Base-by-base conservation (phyloP, 306 rosid species). In the Inga oerstediana region DNA sequence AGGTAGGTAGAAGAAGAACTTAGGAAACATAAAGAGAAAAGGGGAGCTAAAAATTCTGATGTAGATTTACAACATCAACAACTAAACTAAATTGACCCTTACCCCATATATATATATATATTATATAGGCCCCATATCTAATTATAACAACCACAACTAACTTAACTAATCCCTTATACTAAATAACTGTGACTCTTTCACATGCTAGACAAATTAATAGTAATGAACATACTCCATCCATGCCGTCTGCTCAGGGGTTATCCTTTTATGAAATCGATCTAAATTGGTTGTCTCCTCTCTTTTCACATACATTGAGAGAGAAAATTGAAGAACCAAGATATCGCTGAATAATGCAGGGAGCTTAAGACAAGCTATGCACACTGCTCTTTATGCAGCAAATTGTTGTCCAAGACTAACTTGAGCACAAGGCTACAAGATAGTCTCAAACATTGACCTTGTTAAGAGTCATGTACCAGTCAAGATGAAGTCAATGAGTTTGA, bases 201-300 rank as follows among this genome's bases (percentile, higher is more conserved):
- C 49, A 39, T 69, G 74, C 51, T 78, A 48, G 82, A 66, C n/a
- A 32, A 79, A 41, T n/a, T n/a, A 30, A 43, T 52, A 71, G 14
- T 43, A 43, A 41, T 3, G 34, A 70, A 41, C 51, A 6, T 6
- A 39, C 0, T 39, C 43, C 43, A 6, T 39, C 43, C 43, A 39
- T 37, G 8, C 73, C 14, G 2, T 67, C 19, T 5, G 12, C 0
- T 27, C 4, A 13, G 13, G 69, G 37, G 2, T 62, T 62, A 10
- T 27, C 39, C 13, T 64, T 12, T 64, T 30, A 30, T 64, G 39
- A 64, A 64, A 64, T 27, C 30, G 69, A 64, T 30, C 39, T 0
- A 64, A 64, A 32, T 15, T 65, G 15, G 71, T 65, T 65, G 16
- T 9, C 46, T n/a, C 30, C 15, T 58, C 49, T 9, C 74, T 24